These are phyloP conservation scores for Calonectria pseudoreteaudii DNA, from an alignment of 2,329 filamentous ascomycete species.

Conservation along the genomic window DNA sequence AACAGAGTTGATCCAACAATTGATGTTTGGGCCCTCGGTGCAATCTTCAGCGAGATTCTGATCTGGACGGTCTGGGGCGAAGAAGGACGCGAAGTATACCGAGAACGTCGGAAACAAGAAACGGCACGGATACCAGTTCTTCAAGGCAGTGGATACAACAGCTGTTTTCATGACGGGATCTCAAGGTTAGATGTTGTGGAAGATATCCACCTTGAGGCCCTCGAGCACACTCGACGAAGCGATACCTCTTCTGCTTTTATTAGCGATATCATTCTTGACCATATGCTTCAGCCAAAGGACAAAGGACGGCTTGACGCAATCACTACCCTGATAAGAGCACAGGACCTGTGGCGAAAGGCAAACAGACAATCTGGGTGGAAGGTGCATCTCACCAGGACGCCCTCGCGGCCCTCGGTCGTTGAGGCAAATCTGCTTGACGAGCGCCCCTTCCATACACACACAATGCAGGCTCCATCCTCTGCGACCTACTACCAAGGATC, in stretches of 20 bases:
- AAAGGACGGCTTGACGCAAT: not conserved
- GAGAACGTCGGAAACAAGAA: not conserved
- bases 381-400: not conserved
- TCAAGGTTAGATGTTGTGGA: not conserved
- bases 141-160: not conserved
- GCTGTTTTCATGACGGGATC: conserved; percentile 20
- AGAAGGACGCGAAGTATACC: conserved; percentile 5
- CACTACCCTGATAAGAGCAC: not conserved
- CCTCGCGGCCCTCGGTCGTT: not conserved
- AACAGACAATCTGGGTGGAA: not conserved
- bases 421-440: not conserved
- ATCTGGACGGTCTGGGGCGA: conserved; percentile 24
- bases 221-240: not conserved
- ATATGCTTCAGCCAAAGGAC: not conserved
- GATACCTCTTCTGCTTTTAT: not conserved
- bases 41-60: conserved; percentile 25
- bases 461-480: not conserved
- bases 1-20: not conserved
- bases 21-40: conserved; percentile 25
- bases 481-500: not conserved
- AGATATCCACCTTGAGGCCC: not conserved
- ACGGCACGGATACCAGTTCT: not conserved
- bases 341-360: not conserved
- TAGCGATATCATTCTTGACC: not conserved
- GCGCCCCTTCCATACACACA: not conserved